phyloP scores from a whole-genome alignment of 441 rosid genomes.

The Biscutella laevigata region DNA sequence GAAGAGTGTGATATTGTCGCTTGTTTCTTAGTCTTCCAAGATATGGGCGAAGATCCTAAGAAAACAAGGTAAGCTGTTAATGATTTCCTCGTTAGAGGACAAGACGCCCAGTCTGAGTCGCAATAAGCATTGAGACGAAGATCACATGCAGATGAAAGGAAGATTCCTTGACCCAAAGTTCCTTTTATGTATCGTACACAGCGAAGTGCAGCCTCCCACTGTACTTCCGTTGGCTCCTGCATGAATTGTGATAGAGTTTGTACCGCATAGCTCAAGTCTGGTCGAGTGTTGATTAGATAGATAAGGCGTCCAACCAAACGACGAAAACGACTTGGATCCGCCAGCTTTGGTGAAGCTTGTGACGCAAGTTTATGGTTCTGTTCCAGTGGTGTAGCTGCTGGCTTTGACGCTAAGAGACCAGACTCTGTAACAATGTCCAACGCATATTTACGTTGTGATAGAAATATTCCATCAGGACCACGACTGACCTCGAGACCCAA shows the following conservation, averaged over 20 bases:
- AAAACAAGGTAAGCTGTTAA: not conserved
- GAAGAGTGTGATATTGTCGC: not conserved
- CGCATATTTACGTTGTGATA: not conserved
- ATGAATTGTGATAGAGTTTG: not conserved
- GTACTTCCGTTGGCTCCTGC: not conserved
- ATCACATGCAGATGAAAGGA: not conserved
- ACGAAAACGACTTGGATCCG: accelerated
- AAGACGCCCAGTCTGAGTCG: not conserved
- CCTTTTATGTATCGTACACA: not conserved
- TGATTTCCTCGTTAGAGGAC: not conserved
- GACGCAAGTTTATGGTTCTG: not conserved
- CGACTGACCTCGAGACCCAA: not conserved
- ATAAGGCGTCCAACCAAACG: not conserved
- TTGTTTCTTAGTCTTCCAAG: not conserved
- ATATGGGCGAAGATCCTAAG: accelerated
- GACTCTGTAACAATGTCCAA: not conserved
- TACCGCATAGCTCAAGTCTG: not conserved
- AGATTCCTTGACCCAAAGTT: not conserved
- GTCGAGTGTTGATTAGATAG: not conserved
- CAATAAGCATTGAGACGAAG: not conserved
- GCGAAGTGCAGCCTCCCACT: not conserved
- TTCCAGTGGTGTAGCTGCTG: not conserved
- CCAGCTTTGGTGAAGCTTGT: no score
- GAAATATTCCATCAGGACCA: not conserved
- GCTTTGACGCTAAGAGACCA: not conserved